phyloP scores from a whole-genome alignment of 2,329 filamentous ascomycete genomes.

The Fusarium albosuccineum region DNA sequence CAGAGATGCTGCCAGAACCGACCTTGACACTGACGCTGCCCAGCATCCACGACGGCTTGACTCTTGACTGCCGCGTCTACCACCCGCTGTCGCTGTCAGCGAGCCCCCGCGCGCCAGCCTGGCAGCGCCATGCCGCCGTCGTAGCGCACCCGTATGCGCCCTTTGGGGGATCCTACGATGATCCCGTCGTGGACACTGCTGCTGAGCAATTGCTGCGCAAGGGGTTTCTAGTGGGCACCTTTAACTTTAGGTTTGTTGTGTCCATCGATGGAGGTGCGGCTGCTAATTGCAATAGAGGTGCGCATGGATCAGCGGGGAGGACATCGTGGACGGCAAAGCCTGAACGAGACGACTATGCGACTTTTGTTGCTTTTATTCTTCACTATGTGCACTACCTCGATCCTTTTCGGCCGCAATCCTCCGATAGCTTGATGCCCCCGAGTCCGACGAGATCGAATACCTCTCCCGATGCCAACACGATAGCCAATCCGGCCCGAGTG shows the following conservation, averaged over 20 bases:
- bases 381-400: slow-evolving; percentile 76
- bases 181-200: slow-evolving; percentile 79
- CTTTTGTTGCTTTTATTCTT: slow-evolving; percentile 83
- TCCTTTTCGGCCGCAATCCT: slow-evolving; percentile 47
- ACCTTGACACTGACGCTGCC: slow-evolving; percentile 81
- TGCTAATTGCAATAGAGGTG: slow-evolving; percentile 70
- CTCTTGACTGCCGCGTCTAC: slow-evolving; percentile 86
- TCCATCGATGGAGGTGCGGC: too few relatives aligned
- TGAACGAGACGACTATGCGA: slow-evolving; percentile 85
- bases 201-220: slow-evolving; percentile 73
- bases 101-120: slow-evolving; percentile 52
- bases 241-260: slow-evolving; percentile 85
- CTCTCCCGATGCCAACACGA: neutral
- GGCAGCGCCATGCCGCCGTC: slow-evolving; percentile 68
- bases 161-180: slow-evolving; percentile 87
- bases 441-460: slow-evolving; percentile 15
- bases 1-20: slow-evolving; percentile 67
- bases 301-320: slow-evolving; percentile 77
- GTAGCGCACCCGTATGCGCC: slow-evolving; percentile 93
- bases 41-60: slow-evolving; percentile 82
- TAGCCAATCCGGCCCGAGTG: neutral
- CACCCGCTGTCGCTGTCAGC: slow-evolving; percentile 68
- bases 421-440: slow-evolving; percentile 13
- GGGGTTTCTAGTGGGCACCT: slow-evolving; percentile 85
- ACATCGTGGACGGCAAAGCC: slow-evolving; percentile 90